Base-by-base conservation (phyloP, 441 rosid genomes). In the Gossypium davidsonii region DNA sequence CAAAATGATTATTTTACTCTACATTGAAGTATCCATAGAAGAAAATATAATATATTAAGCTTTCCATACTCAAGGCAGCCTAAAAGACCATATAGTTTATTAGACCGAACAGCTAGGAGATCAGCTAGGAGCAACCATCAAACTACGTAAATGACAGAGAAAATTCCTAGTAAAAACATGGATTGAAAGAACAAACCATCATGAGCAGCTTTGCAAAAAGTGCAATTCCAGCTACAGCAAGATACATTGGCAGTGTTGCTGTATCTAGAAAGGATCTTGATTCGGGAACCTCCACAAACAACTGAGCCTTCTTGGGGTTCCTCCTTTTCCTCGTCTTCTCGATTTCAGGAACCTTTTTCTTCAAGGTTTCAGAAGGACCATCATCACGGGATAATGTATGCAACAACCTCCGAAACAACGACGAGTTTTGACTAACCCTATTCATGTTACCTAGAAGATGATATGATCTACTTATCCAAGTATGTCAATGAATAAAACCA, bases 241-340 rank as follows among this genome's bases (percentile, higher is more conserved):
- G 91, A 78, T 79, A 48, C 97, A 92, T 90, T 4, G 97, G 93
- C 88, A 87, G 59, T 10, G 97, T 82, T 6, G 97, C 91, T 9
- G 96, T 91, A 79, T 94, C 99, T 17, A 91, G 84, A 58, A 76
- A 91, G 0, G 90, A 70, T 73, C 62, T 79, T 8, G 98, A 88
- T 57, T 87, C 94, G 0, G 99, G 98, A 71, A 88, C 90, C 79
- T 91, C 89, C 42, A 95, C 98, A 62, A 92, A 87, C 37, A 92
- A 76, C 67, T 84, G 83, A 52, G 89, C 78, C 74, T 84, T 92
- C 79, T 71, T 83, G 8, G 80, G 73, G 46, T 85, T 85, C 77
- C 76, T 88, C 77, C 57, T 83, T 72, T 78, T 87, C 86, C 85
- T 90, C 59, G 3, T 63, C 77, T 83, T 92, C 74, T 83, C 83